Evolutionary conservation across 371 early-diverging fungal species (phyloP), one percentile per base, ranked within the genome.

Genomic region (Mucor lusitanicus): DNA sequence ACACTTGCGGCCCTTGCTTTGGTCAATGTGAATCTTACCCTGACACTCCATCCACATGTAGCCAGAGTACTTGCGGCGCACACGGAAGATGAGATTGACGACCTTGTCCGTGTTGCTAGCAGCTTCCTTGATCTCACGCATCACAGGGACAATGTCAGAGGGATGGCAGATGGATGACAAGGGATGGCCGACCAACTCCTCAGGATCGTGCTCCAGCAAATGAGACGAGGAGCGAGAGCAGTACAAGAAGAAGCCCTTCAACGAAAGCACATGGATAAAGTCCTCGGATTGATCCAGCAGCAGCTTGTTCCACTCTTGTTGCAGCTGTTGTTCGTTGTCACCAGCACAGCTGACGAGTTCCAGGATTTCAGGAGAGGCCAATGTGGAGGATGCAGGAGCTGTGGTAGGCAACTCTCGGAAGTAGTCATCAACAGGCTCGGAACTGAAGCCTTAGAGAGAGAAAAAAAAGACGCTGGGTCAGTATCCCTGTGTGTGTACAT

Each of bases 241-340:
- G 65, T 88, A 88, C 5, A 90, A 75, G 69, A 91, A 86, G 19
- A 87, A 79, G 9, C 89, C 91, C 32, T 88, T 87, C 9, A 90
- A 68, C 2, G 89, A 88, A 1, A 91, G 72, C 4, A 90, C 87
- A 65, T 86, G 85, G 27, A 88, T 76, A 63, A 90, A 87, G 57
- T 87, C 89, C 28, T 77, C 76, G 9, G 80, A 73, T 63, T 80
- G 77, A 46, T 80, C 76, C 61, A 84, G 61, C 0, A 84, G 32
- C 25, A 78, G 58, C 53, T 75, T 70, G 33, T 76, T 78, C 84
- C 84, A 84, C 40, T 77, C 64, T 32, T 75, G 74, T 32, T 78
- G 71, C 28, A 74, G 42, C n/a, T 71, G 75, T 13, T 61, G 63
- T 37, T 74, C 74, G 46, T 74, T 74, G 11, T 70, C 74, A 25